Conservation (phyloP, 2,329 filamentous ascomycete genomes). For the Alternaria sp. region DNA sequence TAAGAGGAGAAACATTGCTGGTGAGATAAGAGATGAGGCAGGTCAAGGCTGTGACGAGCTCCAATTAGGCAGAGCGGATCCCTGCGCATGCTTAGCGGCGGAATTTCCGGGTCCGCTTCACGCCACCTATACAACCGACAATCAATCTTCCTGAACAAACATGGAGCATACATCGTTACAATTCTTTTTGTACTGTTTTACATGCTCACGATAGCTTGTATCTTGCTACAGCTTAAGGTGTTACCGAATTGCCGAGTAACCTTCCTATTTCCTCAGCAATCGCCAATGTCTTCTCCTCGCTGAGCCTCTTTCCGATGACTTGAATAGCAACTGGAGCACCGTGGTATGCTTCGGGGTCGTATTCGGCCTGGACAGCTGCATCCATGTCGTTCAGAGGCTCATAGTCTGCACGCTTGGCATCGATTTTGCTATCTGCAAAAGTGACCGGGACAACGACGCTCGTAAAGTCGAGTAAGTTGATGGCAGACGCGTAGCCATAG, state of each 20-base stretch:
- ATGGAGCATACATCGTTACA: neutral
- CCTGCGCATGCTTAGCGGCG: conserved; percentile 6
- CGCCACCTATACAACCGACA: neutral
- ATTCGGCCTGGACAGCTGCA: conserved; percentile 8
- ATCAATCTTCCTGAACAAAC: neutral
- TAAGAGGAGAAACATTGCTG: conserved; percentile 11
- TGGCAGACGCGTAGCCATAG: conserved; percentile 16
- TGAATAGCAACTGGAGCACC: conserved; percentile 21
- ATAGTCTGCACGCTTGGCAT: conserved; percentile 17
- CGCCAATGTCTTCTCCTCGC: conserved; percentile 19
- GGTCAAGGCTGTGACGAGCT: neutral
- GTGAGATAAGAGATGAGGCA: neutral
- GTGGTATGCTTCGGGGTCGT: conserved; percentile 17
- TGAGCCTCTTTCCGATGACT: conserved; percentile 12
- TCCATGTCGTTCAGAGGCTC: conserved; percentile 29
- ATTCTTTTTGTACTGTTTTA: neutral
- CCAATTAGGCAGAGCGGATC: neutral
- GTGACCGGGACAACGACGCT: conserved; percentile 34
- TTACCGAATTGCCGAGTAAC: conserved; percentile 5
- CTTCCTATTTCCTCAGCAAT: conserved; percentile 14
- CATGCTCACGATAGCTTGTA: neutral
- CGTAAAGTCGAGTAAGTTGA: conserved; percentile 20
- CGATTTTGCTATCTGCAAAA: conserved; percentile 24
- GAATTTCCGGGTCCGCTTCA: neutral
- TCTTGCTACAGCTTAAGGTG: neutral